Evolutionary conservation across 192 early-diverging fungal genomes (phyloP).

Genomic region (Coemansia sp.): DNA sequence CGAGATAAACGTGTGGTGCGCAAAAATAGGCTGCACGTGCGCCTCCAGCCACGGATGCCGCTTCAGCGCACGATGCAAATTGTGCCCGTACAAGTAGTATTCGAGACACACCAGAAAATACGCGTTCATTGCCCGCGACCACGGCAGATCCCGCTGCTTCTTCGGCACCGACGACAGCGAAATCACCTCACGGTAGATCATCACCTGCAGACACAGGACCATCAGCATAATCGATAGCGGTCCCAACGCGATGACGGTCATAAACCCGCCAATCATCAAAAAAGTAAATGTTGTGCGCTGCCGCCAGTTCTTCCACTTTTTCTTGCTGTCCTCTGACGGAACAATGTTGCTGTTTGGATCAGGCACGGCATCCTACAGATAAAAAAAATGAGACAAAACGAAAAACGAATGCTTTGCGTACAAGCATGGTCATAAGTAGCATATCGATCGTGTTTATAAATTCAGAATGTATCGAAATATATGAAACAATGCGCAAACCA

Average conservation of each 20-base stretch:
- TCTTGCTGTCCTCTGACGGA: conserved; percentile 38
- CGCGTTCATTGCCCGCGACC: conserved; percentile 91
- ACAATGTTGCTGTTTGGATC: conserved; percentile 19
- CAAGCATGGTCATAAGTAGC: too few relatives aligned
- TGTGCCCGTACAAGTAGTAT: conserved; percentile 95
- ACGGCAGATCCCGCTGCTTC: conserved; percentile 82
- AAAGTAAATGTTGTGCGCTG: conserved; percentile 82
- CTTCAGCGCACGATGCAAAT: conserved; percentile 87
- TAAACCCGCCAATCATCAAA: conserved; percentile 87
- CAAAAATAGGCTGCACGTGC: conserved; percentile 78
- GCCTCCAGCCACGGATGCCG: conserved; percentile 81
- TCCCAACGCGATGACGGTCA: conserved; percentile 71
- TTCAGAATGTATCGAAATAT: too few relatives aligned
- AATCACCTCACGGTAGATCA: conserved; percentile 95
- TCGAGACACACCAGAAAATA: conserved; percentile 89
- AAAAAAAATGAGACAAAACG: neutral
- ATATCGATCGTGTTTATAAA: too few relatives aligned
- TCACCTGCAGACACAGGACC: conserved; percentile 78
- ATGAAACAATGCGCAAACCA: too few relatives aligned
- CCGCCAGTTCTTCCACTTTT: conserved; percentile 77
- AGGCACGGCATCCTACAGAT: neutral
- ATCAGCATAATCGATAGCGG: conserved; percentile 83
- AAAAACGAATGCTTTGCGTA: neutral
- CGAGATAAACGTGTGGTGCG: conserved; percentile 92
- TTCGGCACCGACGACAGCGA: conserved; percentile 79